phyloP scores from a whole-genome alignment of 164 flowering plant species.

The Vitis amurensis region DNA sequence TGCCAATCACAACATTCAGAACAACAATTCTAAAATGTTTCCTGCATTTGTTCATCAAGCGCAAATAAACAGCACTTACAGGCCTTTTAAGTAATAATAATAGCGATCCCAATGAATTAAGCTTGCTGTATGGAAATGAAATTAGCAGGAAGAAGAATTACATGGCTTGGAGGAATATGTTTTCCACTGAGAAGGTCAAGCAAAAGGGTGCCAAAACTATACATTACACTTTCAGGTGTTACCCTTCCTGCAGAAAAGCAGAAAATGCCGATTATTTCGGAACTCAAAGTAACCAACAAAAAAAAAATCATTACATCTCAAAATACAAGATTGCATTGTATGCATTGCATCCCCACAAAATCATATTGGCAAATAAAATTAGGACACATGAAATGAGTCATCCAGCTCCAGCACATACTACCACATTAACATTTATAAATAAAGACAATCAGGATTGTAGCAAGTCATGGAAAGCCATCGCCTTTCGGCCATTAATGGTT shows the following conservation, averaged over 20 bases:
- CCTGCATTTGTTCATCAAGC: too few species aligned
- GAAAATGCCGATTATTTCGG: neutral
- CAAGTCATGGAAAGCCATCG: too few species aligned
- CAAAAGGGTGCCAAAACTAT: slow-evolving; percentile 93
- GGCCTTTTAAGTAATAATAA: too few species aligned
- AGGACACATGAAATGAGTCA: neutral
- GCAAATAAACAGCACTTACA: too few species aligned
- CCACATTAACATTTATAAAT: too few species aligned
- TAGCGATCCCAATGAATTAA: too few species aligned
- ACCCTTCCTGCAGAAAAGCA: slow-evolving; percentile 67
- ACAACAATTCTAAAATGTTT: too few species aligned
- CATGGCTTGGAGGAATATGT: slow-evolving; percentile 98
- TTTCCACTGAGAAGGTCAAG: slow-evolving; percentile 97
- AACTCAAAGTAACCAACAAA: slow-evolving; percentile 3
- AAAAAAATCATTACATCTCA: neutral
- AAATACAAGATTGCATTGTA: neutral
- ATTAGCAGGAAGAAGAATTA: slow-evolving; percentile 32
- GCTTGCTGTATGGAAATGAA: too few species aligned
- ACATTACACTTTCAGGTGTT: slow-evolving; percentile 91
- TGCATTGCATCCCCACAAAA: neutral
- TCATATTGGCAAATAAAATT: neutral
- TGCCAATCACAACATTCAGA: too few species aligned
- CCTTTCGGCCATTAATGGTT: too few species aligned
- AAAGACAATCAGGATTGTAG: too few species aligned
- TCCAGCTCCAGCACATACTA: too few species aligned